Evolutionary conservation across 2,329 filamentous ascomycete species (phyloP), one percentile per base, ranked within the genome.

Genomic region (Exophiala bonariae): DNA sequence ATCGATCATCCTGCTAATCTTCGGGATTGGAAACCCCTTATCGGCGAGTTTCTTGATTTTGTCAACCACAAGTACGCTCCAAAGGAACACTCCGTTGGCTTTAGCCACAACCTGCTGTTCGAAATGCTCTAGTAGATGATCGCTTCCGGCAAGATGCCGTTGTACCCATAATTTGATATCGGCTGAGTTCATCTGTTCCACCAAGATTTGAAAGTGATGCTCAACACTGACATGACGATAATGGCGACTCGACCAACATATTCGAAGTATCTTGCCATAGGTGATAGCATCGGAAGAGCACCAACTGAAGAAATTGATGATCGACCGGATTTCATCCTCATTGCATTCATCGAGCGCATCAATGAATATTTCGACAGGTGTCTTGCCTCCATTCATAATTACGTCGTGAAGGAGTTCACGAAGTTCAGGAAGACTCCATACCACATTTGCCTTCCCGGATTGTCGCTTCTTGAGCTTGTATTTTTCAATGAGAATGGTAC

Each of bases 21-120:
- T 26, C 23, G 23, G 11, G 23, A 6, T 26, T 26, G 23, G 23
- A 26, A 26, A 11, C 6, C 23, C 23, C 11, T 26, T 26, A 9
- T 59, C 59, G 41, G 58, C 65, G 45, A 71, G 69, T 35, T 66
- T 66, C 38, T 76, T 74, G 1, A 78, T 57, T 3, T 75, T 74
- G 4, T 63, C 47, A 1, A 75, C 63, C 2, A 75, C 72, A 0
- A 75, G 54, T 1, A 72, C 64, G 2, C 70, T 66, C 70, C 73
- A 76, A 46, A 75, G 56, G 39, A 76, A 75, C 4, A 76, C 59
- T 0, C 18, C 60, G 11, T 26, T 26, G 23, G 23, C 23, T 26
- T 26, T 26, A 6, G 23, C 23, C 23, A 26, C 23, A 26, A 26
- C 11, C 11, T 26, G 23, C 6, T 6, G 6, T 26, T 11, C 23